Evolutionary conservation across 495 filamentous ascomycete genomes (phyloP).

Genomic region (Neurospora intermedia): DNA sequence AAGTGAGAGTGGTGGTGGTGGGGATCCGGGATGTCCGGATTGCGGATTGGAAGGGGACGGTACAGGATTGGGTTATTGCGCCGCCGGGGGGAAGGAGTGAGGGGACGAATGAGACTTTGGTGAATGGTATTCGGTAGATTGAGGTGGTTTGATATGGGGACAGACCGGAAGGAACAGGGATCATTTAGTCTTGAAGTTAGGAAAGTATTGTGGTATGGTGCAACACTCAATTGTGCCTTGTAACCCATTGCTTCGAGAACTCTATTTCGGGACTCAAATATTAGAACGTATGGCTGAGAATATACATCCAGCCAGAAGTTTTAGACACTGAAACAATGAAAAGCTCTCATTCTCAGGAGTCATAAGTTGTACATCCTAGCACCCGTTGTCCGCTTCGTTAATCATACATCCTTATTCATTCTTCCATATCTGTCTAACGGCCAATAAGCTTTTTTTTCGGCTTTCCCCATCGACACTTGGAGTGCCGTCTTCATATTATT

Average conservation of each 20-base stretch:
- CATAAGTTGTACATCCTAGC: background rate
- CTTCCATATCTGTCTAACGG: background rate
- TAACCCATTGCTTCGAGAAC: background rate
- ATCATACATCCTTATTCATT: background rate
- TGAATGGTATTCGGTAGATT: conserved; percentile 22
- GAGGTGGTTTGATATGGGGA: no score
- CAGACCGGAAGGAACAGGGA: background rate
- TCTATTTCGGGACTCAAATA: no score
- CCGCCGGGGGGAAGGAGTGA: conserved; percentile 28
- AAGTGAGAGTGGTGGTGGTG: conserved; percentile 66
- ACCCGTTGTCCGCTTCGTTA: background rate
- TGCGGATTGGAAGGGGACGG: conserved; percentile 71
- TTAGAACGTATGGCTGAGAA: no score
- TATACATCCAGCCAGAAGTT: background rate
- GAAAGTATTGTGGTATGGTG: background rate
- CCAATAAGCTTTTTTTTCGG: no score
- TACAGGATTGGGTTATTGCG: conserved; percentile 61
- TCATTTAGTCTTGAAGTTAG: background rate
- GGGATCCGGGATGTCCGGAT: conserved; percentile 63
- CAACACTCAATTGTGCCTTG: background rate
- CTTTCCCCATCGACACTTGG: background rate
- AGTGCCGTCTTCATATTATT: background rate
- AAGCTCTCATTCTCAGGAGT: background rate
- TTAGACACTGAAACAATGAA: background rate
- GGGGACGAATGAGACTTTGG: background rate